Base-by-base conservation (phyloP, 2,329 filamentous ascomycete species). In the Fulvia fulva region DNA sequence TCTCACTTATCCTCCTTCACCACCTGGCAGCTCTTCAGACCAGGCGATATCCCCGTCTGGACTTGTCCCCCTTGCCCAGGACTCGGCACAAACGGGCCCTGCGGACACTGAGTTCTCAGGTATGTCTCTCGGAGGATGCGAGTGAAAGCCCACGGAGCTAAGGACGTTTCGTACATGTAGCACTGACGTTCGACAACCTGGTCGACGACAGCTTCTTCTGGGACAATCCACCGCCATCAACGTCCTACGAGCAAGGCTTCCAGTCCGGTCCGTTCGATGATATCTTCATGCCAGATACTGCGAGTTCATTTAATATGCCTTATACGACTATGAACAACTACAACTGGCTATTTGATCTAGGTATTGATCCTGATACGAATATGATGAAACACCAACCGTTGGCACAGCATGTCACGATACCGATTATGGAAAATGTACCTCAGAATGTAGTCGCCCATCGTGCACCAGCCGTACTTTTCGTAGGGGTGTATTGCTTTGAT, bases 251-350 rank as follows among this genome's bases (percentile, higher is more conserved):
- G 14, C 19, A 23, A 5, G 23, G 11, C 16, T 11, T 47, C 19
- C 23, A 28, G 4, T 22, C 45, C 32, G 55, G 47, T 14, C 57
- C 73, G 16, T 81, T 80, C 63, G 80, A 83, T 53, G 80, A 85
- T 52, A 77, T 81, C 32, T 85, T 86, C 65, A 80, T 81, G 57
- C 78, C 83, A 46, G 83, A 86, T 65, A 86, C 83, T 67, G 83
- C 83, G 28, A 84, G 79, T 65, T 85, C 83, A 0, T 87, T 87
- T 67, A 86, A 87, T 55, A 84, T 85, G 73, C 84, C 84, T 5
- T 87, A 84, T 68, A 85, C 84, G 2, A 85, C 84, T 1, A 82
- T 83, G 59, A 77, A 77, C 61, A 84, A 86, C 56, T 86, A 86
- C 66, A 83, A 82, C 57, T 87, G 84, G 83, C 67, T 87, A 1